Base-by-base conservation (phyloP, 176 grass and related monocot species). In the Zoysia japonica region DNA sequence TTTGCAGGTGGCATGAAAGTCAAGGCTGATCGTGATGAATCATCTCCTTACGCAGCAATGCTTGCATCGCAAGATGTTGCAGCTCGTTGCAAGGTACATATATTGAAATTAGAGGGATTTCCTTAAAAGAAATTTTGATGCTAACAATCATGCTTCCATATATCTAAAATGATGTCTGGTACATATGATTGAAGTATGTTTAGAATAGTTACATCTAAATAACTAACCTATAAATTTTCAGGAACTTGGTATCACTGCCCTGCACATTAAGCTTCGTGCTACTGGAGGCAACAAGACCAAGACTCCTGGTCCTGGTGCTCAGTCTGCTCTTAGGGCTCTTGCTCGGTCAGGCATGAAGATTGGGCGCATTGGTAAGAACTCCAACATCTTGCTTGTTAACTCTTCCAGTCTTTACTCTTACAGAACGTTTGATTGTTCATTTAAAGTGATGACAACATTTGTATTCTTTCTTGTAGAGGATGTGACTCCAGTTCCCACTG, bases 301-400 rank as follows among this genome's bases (percentile, higher is more conserved):
- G 78, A 93, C 91, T 51, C 91, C 94, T 62, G 91, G 94, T 13
- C 91, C 94, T 59, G 94, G 94, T 84, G 94, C 94, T 46, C 93
- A 93, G 78, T 91, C 88, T 81, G 93, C 91, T 76, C 91, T 97
- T 64, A 82, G 93, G 80, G 93, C 93, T 69, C 93, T 97, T 84
- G 91, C 93, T 88, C 88, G 93, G 52, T 93, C 91, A 64, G 94
- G 94, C 45, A 93, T 93, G 94, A 97, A 91, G 67, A 97, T 97
- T 56, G 94, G 93, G 6, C 91, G 88, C 40, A 97, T 97, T 76
- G 91, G 93, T 93, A 87, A 47, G 75, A 7, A 8, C 28, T 28
- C 42, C 28, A 1, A 52, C 3, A 1, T 0, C 5, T 71, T 51
- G 19, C 5, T 1, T 2, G 51, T 10, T 5, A 28, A 28, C 28